Conservation (phyloP, 2,329 filamentous ascomycete species). For the Exophiala aquamarina region DNA sequence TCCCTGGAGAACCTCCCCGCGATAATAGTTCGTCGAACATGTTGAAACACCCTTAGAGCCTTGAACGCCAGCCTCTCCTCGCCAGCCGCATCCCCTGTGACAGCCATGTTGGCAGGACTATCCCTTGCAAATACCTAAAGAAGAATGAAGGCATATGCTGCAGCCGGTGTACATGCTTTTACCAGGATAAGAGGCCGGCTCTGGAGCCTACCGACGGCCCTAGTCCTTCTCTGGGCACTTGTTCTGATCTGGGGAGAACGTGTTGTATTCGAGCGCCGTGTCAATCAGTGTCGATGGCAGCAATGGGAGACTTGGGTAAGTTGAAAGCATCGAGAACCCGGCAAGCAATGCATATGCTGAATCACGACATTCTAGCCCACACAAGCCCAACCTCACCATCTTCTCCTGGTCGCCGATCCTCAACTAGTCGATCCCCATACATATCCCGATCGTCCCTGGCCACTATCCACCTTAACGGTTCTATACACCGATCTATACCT, state of each 20-base stretch:
- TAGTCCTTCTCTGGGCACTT: conserved; percentile 73
- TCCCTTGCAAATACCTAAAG: not conserved
- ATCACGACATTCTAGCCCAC: conserved; percentile 59
- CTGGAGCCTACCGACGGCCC: conserved; percentile 33
- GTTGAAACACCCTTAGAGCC: no score
- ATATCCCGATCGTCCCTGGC: conserved; percentile 82
- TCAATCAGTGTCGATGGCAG: conserved; percentile 75
- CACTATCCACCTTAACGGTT: conserved; percentile 65
- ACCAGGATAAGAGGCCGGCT: conserved; percentile 15
- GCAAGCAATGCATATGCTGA: conserved; percentile 7
- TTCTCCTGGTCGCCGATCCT: conserved; percentile 83
- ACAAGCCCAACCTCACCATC: conserved; percentile 75
- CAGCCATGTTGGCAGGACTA: conserved; percentile 3
- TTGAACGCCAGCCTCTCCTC: no score
- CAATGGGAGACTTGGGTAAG: conserved; percentile 91
- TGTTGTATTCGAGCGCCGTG: conserved; percentile 69
- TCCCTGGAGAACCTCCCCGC: no score
- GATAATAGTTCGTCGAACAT: no score
- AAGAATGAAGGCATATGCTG: conserved; percentile 18
- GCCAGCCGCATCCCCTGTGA: not conserved
- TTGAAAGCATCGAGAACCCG: conserved; percentile 9
- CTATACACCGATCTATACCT: conserved; percentile 88
- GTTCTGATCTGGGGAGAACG: conserved; percentile 83
- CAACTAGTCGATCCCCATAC: conserved; percentile 92
- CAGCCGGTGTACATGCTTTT: conserved; percentile 3